Evolutionary conservation across 768 basidiomycete species (phyloP).

Genomic region (Dendrothele bispora): DNA sequence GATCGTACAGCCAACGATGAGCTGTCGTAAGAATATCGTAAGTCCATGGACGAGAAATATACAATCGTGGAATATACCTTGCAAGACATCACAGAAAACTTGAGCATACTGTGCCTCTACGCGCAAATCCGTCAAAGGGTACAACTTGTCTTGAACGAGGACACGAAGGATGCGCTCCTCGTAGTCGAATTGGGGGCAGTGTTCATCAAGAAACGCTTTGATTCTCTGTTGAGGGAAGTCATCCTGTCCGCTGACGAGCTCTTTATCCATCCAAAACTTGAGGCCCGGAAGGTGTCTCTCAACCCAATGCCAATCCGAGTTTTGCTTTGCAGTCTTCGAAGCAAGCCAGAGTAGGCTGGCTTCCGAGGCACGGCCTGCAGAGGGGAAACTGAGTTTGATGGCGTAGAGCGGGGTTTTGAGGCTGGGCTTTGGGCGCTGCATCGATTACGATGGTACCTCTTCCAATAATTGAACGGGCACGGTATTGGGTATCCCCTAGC

Average conservation of each 20-base stretch:
- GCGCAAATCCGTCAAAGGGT: not conserved
- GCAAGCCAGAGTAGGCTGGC: not conserved
- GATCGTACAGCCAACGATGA: constrained; percentile 8
- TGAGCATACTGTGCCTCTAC: not conserved
- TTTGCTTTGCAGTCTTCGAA: not conserved
- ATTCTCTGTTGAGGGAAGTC: not conserved
- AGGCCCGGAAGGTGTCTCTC: not conserved
- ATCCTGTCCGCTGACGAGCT: not conserved
- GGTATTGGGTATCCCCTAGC: too few species aligned
- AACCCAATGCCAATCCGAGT: not conserved
- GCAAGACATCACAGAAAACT: not conserved
- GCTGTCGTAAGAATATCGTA: constrained; percentile 1
- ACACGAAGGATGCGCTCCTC: not conserved
- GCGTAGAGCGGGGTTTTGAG: not conserved
- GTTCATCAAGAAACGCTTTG: not conserved
- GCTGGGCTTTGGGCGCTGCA: not conserved
- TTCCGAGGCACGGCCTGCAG: not conserved
- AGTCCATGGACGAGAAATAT: not conserved
- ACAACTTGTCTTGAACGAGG: not conserved
- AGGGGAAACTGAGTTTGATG: not conserved
- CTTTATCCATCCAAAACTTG: not conserved
- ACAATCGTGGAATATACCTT: not conserved
- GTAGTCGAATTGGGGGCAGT: not conserved
- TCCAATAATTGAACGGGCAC: not conserved
- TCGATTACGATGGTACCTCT: not conserved